Base-by-base conservation (phyloP, 2,329 filamentous ascomycete species). In the Penicillium nordicum region DNA sequence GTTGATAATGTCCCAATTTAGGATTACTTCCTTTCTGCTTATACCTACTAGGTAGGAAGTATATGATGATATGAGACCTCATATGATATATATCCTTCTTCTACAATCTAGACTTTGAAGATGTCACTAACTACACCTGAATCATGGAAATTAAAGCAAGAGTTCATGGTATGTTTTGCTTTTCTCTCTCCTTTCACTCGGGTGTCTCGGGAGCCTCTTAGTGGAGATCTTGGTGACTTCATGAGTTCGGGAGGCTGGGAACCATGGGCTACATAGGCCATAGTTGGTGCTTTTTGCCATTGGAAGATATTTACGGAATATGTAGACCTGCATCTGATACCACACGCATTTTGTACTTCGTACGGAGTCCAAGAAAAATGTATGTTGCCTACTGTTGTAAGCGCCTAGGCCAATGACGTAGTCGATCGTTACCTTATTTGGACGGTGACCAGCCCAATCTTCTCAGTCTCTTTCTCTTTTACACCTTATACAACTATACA, bases 381-480 rank as follows among this genome's bases (percentile, higher is more conserved):
- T 21, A 21, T 21, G 21, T 21, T 21, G 21, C 3, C 21, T 21
- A 21, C 21, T 21, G 21, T 21, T 21, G 21, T 21, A 46, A 38
- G 43, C 25, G 41, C 44, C 32, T 43, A 14, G 32, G 44, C 45
- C 38, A 49, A 59, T 64, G 62, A 65, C 60, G 60, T 61, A 64
- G 60, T 57, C 54, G 63, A 65, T 65, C 63, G 40, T 41, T 64
- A 32, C 62, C 57, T 16, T 21, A 36, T 63, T 53, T 16, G 57
- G 58, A 43, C 34, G 14, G 50, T 23, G 27, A 48, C 21, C 11
- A 5, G 27, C 16, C 18, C 23, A 5, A 23, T 34, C 18, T 42
- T 14, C 10, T 43, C 11, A 21, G 7, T 8, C n/a, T 30, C n/a
- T 11, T 32, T 16, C 6, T 14, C 3, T 32, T 32, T 32, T 32